Evolutionary conservation across 805 yeast species (phyloP), one percentile per base, ranked within the genome.

Genomic region (Candida jianshihensis): DNA sequence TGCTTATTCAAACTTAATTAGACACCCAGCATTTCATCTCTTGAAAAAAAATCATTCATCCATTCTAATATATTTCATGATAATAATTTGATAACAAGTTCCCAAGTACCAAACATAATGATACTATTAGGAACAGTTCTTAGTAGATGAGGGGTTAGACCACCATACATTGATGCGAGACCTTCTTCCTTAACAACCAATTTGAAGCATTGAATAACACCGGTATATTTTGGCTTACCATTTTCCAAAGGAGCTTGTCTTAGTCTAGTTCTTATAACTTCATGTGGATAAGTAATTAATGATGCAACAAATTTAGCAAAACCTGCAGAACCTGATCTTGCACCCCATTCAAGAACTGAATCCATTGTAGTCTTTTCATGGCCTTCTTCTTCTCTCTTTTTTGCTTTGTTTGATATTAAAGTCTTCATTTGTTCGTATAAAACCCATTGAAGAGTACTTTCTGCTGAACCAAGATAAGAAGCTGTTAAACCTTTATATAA

Each of bases 61-160:
- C 14, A 17, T 22, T 9, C n/a, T n/a, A n/a, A n/a, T 10, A 6
- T 4, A 5, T 5, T 26, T 40, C 48, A 61, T 13, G 79, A 71
- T 19, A 80, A 59, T n/a, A 75, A 47, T 39, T 70, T 71, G 33
- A 81, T 77, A 37, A 83, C 77, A 24, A 92, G 58, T 56, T 92
- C 99, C 97, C 97, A 92, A 4, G 97, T 89, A 31, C 99, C 98
- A 66, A 92, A 92, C 98, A 92, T 92, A 49, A 92, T 90, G 56
- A 92, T 88, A 53, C 95, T 84, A 61, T 92, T 92, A 4, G 99
- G 99, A 35, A 92, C 98, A 0, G 98, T 92, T 61, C 98, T 76
- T 65, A 92, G 73, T 52, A 92, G 66, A 62, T 92, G 99, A 4
- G 99, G 97, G 2, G 99, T 92, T 51, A 92, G 69, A 1, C 99